Evolutionary conservation across 2,329 filamentous ascomycete genomes (phyloP).

Genomic region (Ascochyta fabae): DNA sequence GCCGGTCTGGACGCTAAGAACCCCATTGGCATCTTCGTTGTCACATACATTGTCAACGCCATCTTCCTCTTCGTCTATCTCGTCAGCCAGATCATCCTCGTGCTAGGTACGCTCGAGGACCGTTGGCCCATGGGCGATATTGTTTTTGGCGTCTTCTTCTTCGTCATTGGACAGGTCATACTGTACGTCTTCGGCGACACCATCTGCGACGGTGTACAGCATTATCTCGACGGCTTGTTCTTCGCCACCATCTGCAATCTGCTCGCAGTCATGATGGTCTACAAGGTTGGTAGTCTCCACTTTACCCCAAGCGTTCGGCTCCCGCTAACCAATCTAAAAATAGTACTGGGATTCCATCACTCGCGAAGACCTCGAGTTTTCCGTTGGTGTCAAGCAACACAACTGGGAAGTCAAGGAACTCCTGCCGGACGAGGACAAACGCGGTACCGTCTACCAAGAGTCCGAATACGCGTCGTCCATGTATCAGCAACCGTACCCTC

Average conservation of each 20-base stretch:
- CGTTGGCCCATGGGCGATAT: slow-evolving; percentile 96
- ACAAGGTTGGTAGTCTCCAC: slow-evolving; percentile 72
- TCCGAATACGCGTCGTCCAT: slow-evolving; percentile 63
- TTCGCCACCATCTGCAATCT: slow-evolving; percentile 94
- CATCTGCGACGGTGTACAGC: slow-evolving; percentile 83
- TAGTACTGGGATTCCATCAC: slow-evolving; percentile 99
- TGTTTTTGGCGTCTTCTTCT: slow-evolving; percentile 86
- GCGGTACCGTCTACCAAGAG: slow-evolving; percentile 75
- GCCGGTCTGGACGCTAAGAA: slow-evolving; percentile 83
- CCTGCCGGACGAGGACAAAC: slow-evolving; percentile 78
- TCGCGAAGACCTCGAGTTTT: slow-evolving; percentile 97
- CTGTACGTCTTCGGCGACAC: slow-evolving; percentile 86
- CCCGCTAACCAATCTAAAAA: slow-evolving; percentile 27
- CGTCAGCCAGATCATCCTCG: slow-evolving; percentile 84
- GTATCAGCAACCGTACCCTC: slow-evolving; percentile 46
- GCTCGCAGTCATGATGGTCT: slow-evolving; percentile 98
- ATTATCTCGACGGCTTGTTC: slow-evolving; percentile 94
- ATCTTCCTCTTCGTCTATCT: slow-evolving; percentile 86
- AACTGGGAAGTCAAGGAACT: slow-evolving; percentile 98
- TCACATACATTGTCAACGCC: slow-evolving; percentile 89
- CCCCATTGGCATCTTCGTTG: slow-evolving; percentile 87
- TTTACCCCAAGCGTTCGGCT: not conserved
- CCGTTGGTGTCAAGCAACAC: slow-evolving; percentile 91
- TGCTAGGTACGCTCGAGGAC: slow-evolving; percentile 88
- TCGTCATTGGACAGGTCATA: slow-evolving; percentile 88